Percentiles rank a stretch among this genome's conserved stretches.
These are phyloP conservation scores for Monosporozyma aquatica DNA, from an alignment of 805 yeast species.

Conservation along the genomic window DNA sequence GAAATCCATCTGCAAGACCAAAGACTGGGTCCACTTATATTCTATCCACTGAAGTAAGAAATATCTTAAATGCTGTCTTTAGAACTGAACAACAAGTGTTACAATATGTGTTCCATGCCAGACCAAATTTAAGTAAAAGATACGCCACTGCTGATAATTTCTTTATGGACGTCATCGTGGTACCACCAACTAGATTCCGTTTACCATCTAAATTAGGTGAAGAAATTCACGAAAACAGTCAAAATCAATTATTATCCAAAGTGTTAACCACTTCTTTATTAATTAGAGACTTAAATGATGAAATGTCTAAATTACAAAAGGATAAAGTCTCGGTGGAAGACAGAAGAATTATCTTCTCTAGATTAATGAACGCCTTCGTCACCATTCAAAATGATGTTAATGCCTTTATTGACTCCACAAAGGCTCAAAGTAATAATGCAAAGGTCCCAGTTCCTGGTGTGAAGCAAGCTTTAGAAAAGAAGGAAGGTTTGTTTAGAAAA, in stretches of 20 bases:
- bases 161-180: constrained; percentile 79
- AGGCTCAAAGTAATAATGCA: constrained; percentile 66
- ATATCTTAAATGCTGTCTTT: constrained; percentile 68
- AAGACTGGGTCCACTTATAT: constrained; percentile 76
- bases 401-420: constrained; percentile 84
- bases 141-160: constrained; percentile 67
- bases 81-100: constrained; percentile 59
- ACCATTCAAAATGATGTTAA: constrained; percentile 92
- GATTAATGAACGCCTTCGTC: constrained; percentile 93
- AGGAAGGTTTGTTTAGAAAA: constrained; percentile 95
- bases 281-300: constrained; percentile 85
- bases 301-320: constrained; percentile 52
- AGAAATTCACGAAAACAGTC: constrained; percentile 88
- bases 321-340: constrained; percentile 58
- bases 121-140: constrained; percentile 47
- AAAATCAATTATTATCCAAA: constrained; percentile 78
- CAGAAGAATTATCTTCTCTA: constrained; percentile 67
- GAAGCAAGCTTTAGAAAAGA: constrained; percentile 95
- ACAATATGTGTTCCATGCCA: constrained; percentile 69
- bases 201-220: constrained; percentile 96
- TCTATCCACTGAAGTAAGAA: constrained; percentile 78
- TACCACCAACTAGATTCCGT: constrained; percentile 95
- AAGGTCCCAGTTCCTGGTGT: constrained; percentile 81
- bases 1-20: constrained; percentile 45
- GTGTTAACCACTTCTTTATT: constrained; percentile 70